Evolutionary conservation across 768 basidiomycete genomes (phyloP), one percentile per base, ranked within the genome.

Genomic region (Stropharia rugosoannulata): DNA sequence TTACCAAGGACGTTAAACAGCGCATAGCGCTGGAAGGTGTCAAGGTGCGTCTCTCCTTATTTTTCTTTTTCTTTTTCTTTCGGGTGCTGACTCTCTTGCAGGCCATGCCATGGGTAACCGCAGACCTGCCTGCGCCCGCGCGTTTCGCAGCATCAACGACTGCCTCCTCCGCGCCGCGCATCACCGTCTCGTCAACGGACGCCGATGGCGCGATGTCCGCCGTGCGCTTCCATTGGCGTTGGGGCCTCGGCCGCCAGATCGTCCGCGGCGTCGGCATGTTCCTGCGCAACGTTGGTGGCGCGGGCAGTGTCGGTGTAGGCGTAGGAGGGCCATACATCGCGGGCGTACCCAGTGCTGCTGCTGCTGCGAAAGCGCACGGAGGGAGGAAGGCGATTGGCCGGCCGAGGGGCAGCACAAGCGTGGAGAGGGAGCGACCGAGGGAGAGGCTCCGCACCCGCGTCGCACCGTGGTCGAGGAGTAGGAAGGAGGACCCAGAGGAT

Each of bases 21-120:
- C 80, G 95, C 53, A 89, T 96, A 49, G 87, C 84, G 16, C 79
- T 98, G 41, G 81, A 85, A 27, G 80, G 90, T 62, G 84, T 94
- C 62, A 98, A 96, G 83, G 95, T 76, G 53, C 55, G 65, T 70
- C 52, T 15, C 37, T 15, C 39, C 36, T 15, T 19, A 4, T 7
- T 32, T 5, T 38, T 29, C 43, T 18, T 22, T 32, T 16, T 43
- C 5, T 7, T 3, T 16, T 13, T 46, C n/a, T 12, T 25, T 25
- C 38, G n/a, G 10, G 19, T n/a, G 25, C 43, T 42, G 11, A 40
- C 6, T 18, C 18, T 4, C 35, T 16, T 8, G 4, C 11, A 47
- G 45, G 54, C 36, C 18, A 32, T n/a, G 5, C 54, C 46, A 35
- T 55, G 54, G 45, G 46, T 52, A 27, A 43, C 42, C 27, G 29